phyloP scores from a whole-genome alignment of 2,329 filamentous ascomycete species.

The Apiospora aurea region DNA sequence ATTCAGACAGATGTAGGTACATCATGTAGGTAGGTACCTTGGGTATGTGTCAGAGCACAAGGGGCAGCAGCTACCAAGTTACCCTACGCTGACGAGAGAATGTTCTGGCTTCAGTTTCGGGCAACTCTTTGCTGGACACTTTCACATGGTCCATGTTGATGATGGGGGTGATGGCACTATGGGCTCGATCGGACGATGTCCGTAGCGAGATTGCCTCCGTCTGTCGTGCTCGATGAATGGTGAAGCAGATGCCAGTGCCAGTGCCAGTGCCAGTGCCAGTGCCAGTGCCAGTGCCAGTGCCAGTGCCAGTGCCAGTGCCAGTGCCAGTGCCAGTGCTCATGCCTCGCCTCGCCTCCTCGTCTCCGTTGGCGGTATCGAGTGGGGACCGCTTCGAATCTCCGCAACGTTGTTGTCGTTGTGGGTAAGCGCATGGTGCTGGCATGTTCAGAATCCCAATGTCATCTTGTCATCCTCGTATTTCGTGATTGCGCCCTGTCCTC shows the following conservation, averaged over 20 bases:
- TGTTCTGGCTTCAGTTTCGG: not conserved
- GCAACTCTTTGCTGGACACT: not conserved
- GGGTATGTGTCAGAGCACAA: not conserved
- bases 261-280: not conserved
- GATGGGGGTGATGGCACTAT: not conserved
- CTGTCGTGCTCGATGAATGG: conserved; percentile 9
- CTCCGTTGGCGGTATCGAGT: not conserved
- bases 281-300: no score
- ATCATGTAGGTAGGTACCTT: not conserved
- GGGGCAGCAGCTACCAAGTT: not conserved
- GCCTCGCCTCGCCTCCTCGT: not conserved
- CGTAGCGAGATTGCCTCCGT: conserved; percentile 12
- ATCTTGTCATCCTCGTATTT: conserved; percentile 9
- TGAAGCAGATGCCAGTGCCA: not conserved
- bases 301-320: not conserved
- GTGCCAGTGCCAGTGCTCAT: no score
- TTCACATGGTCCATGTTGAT: conserved; percentile 6
- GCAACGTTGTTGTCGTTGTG: conserved; percentile 17
- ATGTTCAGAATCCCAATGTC: not conserved
- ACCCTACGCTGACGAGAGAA: not conserved
- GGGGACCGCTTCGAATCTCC: conserved; percentile 1
- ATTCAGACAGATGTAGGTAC: no score
- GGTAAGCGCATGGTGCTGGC: conserved; percentile 13
- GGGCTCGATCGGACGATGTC: not conserved
- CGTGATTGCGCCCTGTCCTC: not conserved